phyloP scores from a whole-genome alignment of 2,329 filamentous ascomycete genomes.

The Stemphylium beticola region DNA sequence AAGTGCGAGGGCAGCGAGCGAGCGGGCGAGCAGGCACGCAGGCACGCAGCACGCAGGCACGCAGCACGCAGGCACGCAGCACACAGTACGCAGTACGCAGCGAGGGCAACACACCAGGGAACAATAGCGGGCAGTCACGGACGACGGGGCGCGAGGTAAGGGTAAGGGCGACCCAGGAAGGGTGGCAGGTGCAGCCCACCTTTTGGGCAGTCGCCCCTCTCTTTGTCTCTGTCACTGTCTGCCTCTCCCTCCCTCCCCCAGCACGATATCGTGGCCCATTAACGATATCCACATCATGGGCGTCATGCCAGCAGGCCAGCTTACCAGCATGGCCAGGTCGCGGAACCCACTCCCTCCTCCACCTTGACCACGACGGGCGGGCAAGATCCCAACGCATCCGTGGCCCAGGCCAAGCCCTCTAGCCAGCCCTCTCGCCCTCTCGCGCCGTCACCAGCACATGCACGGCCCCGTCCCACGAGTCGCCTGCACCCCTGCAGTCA shows the following conservation, averaged over 20 bases:
- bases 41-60: too few species aligned
- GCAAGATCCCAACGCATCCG: background rate
- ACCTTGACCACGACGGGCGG: background rate
- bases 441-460: constrained; percentile 18
- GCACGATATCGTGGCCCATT: too few species aligned
- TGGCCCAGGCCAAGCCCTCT: constrained; percentile 12
- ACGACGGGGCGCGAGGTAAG: too few species aligned
- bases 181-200: too few species aligned
- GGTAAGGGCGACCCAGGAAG: too few species aligned
- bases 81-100: too few species aligned
- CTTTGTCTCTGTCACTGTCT: background rate
- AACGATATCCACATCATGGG: too few species aligned
- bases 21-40: background rate
- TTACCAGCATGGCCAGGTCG: too few species aligned
- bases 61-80: background rate
- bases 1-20: too few species aligned
- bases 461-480: constrained; percentile 29
- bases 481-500: constrained; percentile 21
- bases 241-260: background rate
- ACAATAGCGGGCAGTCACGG: too few species aligned
- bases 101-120: too few species aligned
- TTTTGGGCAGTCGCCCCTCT: background rate
- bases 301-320: background rate
- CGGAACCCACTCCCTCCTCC: background rate
- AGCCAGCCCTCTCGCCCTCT: constrained; percentile 4